Base-by-base conservation (phyloP, 2,329 filamentous ascomycete genomes). In the Trichoderma breve region DNA sequence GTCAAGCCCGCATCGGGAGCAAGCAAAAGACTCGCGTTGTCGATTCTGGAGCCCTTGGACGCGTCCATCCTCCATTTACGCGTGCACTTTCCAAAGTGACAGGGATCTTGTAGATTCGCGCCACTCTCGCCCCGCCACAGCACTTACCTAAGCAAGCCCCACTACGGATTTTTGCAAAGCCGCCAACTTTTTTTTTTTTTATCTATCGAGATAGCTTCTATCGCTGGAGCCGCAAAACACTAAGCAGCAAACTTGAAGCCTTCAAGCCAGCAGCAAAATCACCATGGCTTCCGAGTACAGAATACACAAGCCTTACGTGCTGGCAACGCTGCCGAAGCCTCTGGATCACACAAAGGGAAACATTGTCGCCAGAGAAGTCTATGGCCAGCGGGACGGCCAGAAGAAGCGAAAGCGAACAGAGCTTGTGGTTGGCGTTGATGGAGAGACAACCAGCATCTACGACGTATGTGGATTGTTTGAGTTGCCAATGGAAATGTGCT, bases 381-480 rank as follows among this genome's bases (percentile, higher is more conserved):
- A 86, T 76, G 88, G 89, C 73, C 87, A 88, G 78, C 84, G 85
- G 74, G 83, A 86, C 65, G 87, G 86, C 26, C 84, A 85, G 36
- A 89, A 87, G 81, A 90, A 88, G 81, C 85, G 87, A 76, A 90
- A 90, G 81, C 86, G 90, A 76, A 84, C 89, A 11, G 90, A 92
- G 77, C 79, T 92, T 62, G 87, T 86, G 11, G 87, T 91, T 32
- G 90, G 89, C 24, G 86, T 89, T 76, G 88, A 92, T 78, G 90
- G 90, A 73, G 89, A 91, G 77, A 87, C 88, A 4, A 83, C 90
- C 3, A 91, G 90, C 75, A 86, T 92, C 55, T 92, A 92, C 76
- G 88, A 91, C 84, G 88, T 90, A 76, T 76, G 87, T 79, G 32
- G 4, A 21, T 15, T 24, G 3, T 4, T 26, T 34, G 34, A 18